These are phyloP conservation scores for Fusarium setosum DNA, from an alignment of 2,329 filamentous ascomycete genomes.

Conservation along the genomic window DNA sequence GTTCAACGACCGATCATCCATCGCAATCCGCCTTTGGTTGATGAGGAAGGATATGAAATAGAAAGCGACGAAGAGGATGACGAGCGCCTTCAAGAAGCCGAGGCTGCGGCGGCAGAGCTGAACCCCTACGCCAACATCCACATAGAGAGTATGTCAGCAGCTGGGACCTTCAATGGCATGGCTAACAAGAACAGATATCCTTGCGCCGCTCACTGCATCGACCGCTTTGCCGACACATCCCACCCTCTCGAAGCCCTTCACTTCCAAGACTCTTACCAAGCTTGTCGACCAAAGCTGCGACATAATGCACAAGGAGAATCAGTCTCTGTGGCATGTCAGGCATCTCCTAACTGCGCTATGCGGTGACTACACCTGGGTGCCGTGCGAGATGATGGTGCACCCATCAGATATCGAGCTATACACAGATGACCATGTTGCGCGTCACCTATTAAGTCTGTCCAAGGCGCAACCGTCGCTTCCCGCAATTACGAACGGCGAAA, in stretches of 20 bases:
- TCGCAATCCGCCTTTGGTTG: slow-evolving; percentile 77
- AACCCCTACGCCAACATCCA: slow-evolving; percentile 80
- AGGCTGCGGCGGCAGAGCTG: slow-evolving; percentile 72
- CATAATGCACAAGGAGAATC: slow-evolving; percentile 81
- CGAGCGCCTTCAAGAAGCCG: slow-evolving; percentile 69
- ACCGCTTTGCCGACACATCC: slow-evolving; percentile 81
- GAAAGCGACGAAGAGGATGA: slow-evolving; percentile 80
- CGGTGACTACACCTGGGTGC: slow-evolving; percentile 78
- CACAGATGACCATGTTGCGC: slow-evolving; percentile 58
- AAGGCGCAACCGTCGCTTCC: slow-evolving; percentile 33
- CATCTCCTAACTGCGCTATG: slow-evolving; percentile 78
- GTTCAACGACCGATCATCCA: slow-evolving; percentile 79
- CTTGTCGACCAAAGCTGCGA: slow-evolving; percentile 76
- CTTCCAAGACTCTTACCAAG: slow-evolving; percentile 77
- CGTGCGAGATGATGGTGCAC: slow-evolving; percentile 68
- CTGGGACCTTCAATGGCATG: slow-evolving; percentile 8
- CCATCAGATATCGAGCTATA: slow-evolving; percentile 67
- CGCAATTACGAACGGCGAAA: slow-evolving; percentile 39
- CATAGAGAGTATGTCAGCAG: slow-evolving; percentile 70
- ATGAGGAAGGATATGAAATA: slow-evolving; percentile 82
- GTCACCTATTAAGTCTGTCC: slow-evolving; percentile 48
- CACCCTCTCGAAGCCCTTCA: slow-evolving; percentile 79
- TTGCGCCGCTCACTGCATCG: slow-evolving; percentile 79
- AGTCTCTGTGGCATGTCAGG: slow-evolving; percentile 78
- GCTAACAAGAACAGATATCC: slow-evolving; percentile 66